These are phyloP conservation scores for Russula lepida DNA, from an alignment of 768 basidiomycete genomes.

Conservation along the genomic window DNA sequence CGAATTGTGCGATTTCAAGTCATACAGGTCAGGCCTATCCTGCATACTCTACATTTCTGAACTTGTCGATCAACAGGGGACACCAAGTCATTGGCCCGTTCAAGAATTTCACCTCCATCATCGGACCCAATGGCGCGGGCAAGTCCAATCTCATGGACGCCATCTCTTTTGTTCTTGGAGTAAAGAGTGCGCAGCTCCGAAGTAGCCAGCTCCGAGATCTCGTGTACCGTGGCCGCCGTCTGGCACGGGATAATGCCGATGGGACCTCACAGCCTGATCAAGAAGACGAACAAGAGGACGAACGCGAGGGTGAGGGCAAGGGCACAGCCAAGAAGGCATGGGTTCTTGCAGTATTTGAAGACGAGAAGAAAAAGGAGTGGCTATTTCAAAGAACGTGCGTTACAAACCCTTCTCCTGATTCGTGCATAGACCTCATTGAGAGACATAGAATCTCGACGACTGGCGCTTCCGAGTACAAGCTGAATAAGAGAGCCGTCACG, in stretches of 20 bases:
- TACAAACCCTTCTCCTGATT: background rate
- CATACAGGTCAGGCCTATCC: conserved; percentile 52
- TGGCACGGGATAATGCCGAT: conserved; percentile 43
- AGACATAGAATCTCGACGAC: conserved; percentile 70
- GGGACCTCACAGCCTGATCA: conserved; percentile 32
- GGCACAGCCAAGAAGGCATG: conserved; percentile 88
- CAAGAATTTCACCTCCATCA: conserved; percentile 88
- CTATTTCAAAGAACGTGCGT: conserved; percentile 85
- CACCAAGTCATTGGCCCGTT: conserved; percentile 87
- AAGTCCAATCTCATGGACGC: conserved; percentile 99
- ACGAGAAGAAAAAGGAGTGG: conserved; percentile 74
- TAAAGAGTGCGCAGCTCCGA: conserved; percentile 87
- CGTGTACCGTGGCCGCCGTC: conserved; percentile 83
- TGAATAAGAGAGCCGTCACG: conserved; percentile 74
- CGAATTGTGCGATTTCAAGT: conserved; percentile 95
- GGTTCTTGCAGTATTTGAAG: conserved; percentile 88
- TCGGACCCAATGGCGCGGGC: conserved; percentile 98
- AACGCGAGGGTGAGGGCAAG: conserved; percentile 48
- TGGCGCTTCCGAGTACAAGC: conserved; percentile 84
- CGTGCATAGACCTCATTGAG: background rate
- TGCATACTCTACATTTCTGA: background rate
- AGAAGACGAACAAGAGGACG: conserved; percentile 38
- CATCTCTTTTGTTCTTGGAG: conserved; percentile 96
- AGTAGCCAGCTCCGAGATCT: conserved; percentile 93
- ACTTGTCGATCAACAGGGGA: conserved; percentile 36